Evolutionary conservation across 345 rosid genomes (phyloP), one percentile per base, ranked within the genome.

Genomic region (Citrus sp.): DNA sequence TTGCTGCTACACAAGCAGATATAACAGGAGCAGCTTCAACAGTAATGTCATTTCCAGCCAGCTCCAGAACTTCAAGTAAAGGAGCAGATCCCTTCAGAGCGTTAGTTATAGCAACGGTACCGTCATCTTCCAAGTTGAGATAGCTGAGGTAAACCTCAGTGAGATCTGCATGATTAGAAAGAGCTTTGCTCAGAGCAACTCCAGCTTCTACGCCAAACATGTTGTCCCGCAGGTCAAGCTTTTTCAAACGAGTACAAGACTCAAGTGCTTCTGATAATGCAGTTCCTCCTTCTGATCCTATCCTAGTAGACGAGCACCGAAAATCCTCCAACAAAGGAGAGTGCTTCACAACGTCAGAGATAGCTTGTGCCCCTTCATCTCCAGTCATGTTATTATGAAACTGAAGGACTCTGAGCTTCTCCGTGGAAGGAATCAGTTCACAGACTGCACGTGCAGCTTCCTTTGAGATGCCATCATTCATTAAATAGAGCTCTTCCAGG

Each of bases 311-410:
- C 37, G 97, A 95, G 88, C 99, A 93, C 62, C 88, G 84, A 42
- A 95, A 95, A 83, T 91, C 91, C 85, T 92, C 94, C 83, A 92
- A 78, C 35, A 85, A 64, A 3, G 89, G 91, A 10, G 97, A 93
- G 35, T 74, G 84, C 85, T 84, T 88, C 87, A 93, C 87, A 71
- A 92, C 87, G 78, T 89, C 89, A 72, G 98, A 78, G 40, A 95
- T 91, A 9, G 98, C 91, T 75, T 87, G 68, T 21, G 94, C 95
- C 42, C 98, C 99, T 75, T 85, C 86, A 80, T 93, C 97, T 56
- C 98, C 99, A 0, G 96, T 95, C 99, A 93, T 93, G 83, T 95
- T 93, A 73, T 93, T 96, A 51, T 91, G 97, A 77, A 96, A 94
- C 22, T 94, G 96, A 84, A 93, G 96, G 58, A 90, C 86, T 88